Percentiles rank a stretch among this genome's conserved stretches.
Conservation (phyloP, 1,139 yeast species). For the Groenewaldozyma auringiensis region DNA sequence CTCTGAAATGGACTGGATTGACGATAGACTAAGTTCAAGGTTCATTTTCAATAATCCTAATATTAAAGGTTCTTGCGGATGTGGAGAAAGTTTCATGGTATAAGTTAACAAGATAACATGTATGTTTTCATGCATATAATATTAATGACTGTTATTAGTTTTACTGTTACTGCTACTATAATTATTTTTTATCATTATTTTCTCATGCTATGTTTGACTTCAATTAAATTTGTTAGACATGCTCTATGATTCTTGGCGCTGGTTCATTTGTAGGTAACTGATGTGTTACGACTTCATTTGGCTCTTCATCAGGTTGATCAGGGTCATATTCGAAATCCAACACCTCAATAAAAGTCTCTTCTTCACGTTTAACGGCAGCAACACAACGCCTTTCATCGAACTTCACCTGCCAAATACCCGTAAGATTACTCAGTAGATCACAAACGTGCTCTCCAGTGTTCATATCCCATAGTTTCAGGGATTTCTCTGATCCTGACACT, state of each 20-base stretch:
- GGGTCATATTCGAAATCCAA: conserved; percentile 61
- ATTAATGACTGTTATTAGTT: too few relatives aligned
- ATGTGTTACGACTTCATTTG: too few relatives aligned
- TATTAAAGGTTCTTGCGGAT: conserved; percentile 95
- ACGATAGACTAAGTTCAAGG: conserved; percentile 80
- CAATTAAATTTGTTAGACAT: too few relatives aligned
- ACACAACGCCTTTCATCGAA: conserved; percentile 80
- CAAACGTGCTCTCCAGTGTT: conserved; percentile 68
- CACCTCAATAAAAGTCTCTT: conserved; percentile 67
- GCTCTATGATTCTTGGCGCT: too few relatives aligned
- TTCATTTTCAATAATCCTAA: conserved; percentile 93
- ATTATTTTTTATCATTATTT: too few relatives aligned
- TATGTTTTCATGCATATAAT: too few relatives aligned
- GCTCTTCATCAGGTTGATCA: conserved; percentile 4
- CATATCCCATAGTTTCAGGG: conserved; percentile 77
- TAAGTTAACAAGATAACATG: conserved; percentile 26
- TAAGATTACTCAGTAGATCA: conserved; percentile 64
- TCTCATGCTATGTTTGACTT: too few relatives aligned
- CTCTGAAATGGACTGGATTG: conserved; percentile 97
- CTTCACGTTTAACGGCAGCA: conserved; percentile 81
- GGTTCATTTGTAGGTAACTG: too few relatives aligned
- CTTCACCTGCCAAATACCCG: conserved; percentile 91
- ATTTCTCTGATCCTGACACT: conserved; percentile 83
- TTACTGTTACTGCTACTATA: too few relatives aligned
- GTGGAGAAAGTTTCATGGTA: conserved; percentile 98